These are phyloP conservation scores for Gonapodya sp. DNA, from an alignment of 192 early-diverging fungal species.

Conservation along the genomic window DNA sequence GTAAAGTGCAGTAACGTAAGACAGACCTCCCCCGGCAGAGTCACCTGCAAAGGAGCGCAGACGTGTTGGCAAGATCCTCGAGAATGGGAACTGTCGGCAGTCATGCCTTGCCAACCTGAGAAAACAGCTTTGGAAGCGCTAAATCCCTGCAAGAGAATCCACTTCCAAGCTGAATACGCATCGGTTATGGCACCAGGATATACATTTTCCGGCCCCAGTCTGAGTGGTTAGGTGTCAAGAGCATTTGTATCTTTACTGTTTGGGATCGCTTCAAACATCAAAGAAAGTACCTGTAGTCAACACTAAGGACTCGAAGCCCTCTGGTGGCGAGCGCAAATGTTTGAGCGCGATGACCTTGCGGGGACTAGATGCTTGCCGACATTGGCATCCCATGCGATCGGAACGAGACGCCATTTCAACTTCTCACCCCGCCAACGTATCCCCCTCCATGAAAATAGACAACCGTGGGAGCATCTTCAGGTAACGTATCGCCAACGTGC, in stretches of 20 bases:
- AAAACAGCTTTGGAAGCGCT: not conserved
- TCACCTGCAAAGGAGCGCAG: not conserved
- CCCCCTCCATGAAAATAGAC: not conserved
- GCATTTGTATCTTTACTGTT: too few species aligned
- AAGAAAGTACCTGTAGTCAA: constrained; percentile 1
- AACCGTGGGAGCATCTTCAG: not conserved
- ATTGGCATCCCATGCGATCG: too few species aligned
- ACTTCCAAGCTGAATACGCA: not conserved
- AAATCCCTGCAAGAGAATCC: not conserved
- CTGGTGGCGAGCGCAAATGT: not conserved
- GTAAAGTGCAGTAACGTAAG: not conserved
- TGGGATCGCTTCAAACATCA: not conserved
- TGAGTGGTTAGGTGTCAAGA: not conserved
- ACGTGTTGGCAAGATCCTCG: not conserved
- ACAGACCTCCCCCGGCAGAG: constrained; percentile 2
- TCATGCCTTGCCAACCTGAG: not conserved
- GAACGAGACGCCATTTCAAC: too few species aligned
- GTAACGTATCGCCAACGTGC: not conserved
- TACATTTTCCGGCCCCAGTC: not conserved
- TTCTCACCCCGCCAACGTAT: not conserved
- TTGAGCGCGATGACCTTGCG: not conserved
- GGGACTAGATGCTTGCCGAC: too few species aligned
- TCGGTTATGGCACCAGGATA: not conserved
- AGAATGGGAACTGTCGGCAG: not conserved
- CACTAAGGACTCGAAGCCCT: not conserved